phyloP scores from a whole-genome alignment of 768 basidiomycete genomes.

The Hydnomerulius pinastri region DNA sequence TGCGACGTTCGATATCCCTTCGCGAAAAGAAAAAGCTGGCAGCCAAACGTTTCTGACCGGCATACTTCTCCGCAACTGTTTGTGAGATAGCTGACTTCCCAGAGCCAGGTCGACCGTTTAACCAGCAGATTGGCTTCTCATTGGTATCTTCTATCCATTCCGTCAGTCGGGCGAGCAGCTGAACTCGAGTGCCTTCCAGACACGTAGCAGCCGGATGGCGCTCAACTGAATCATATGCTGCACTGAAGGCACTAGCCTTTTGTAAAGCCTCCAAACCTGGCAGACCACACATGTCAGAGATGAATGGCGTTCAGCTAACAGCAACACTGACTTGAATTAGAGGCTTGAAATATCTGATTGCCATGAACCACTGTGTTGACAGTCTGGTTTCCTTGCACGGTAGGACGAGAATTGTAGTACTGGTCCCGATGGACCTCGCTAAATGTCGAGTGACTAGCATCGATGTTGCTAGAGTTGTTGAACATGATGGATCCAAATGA shows the following conservation, averaged over 20 bases:
- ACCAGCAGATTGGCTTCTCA: conserved; percentile 15
- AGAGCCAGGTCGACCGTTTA: conserved; percentile 19
- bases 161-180: conserved; percentile 8
- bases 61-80: conserved; percentile 30
- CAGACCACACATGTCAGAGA: background rate
- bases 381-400: conserved; percentile 14
- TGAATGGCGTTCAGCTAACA: background rate
- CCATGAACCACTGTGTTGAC: conserved; percentile 17
- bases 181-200: conserved; percentile 13
- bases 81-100: conserved; percentile 33
- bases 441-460: conserved; percentile 19
- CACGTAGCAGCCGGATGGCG: conserved; percentile 11
- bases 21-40: conserved; percentile 40
- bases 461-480: conserved; percentile 17
- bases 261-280: conserved; percentile 9
- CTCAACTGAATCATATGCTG: conserved; percentile 10
- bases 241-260: conserved; percentile 12
- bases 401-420: conserved; percentile 4
- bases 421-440: conserved; percentile 17
- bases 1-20: conserved; percentile 24
- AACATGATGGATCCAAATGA: too few species aligned
- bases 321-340: background rate
- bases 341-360: conserved; percentile 12
- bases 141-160: conserved; percentile 7
- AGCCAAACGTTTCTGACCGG: conserved; percentile 21